Evolutionary conservation across 805 yeast genomes (phyloP).

Genomic region (Saturnispora zaruensis): DNA sequence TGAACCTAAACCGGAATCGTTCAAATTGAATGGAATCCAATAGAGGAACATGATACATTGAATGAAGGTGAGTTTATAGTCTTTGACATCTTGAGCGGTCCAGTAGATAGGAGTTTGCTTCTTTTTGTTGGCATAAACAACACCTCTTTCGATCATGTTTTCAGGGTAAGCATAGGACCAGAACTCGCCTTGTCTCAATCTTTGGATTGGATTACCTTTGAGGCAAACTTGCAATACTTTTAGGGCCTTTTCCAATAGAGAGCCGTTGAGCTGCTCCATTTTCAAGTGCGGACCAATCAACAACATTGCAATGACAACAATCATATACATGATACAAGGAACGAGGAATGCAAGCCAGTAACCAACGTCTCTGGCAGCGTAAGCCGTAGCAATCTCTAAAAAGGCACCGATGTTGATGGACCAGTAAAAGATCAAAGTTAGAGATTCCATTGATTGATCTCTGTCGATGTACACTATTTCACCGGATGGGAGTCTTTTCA

Average conservation of each 20-base stretch:
- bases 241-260: conserved; percentile 36
- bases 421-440: conserved; percentile 44
- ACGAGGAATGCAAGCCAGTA: conserved; percentile 48
- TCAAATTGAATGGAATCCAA: conserved; percentile 31
- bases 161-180: conserved; percentile 45
- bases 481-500: conserved; percentile 53
- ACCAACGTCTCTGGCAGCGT: conserved; percentile 43
- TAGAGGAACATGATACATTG: conserved; percentile 40
- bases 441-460: conserved; percentile 32
- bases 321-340: conserved; percentile 47
- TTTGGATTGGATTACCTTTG: conserved; percentile 34
- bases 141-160: conserved; percentile 37
- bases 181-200: conserved; percentile 34
- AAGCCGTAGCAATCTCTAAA: conserved; percentile 43
- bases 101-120: conserved; percentile 28
- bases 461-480: conserved; percentile 53
- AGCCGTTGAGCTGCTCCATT: conserved; percentile 34
- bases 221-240: conserved; percentile 37
- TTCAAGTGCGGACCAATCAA: conserved; percentile 27
- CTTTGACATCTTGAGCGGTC: conserved; percentile 41
- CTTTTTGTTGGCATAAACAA: conserved; percentile 23
- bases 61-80: conserved; percentile 35
- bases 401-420: conserved; percentile 49
- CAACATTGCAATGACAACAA: conserved; percentile 43
- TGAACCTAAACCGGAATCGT: conserved; percentile 43